Base-by-base conservation (phyloP, 2,329 filamentous ascomycete species). In the Pezicula carpinea region DNA sequence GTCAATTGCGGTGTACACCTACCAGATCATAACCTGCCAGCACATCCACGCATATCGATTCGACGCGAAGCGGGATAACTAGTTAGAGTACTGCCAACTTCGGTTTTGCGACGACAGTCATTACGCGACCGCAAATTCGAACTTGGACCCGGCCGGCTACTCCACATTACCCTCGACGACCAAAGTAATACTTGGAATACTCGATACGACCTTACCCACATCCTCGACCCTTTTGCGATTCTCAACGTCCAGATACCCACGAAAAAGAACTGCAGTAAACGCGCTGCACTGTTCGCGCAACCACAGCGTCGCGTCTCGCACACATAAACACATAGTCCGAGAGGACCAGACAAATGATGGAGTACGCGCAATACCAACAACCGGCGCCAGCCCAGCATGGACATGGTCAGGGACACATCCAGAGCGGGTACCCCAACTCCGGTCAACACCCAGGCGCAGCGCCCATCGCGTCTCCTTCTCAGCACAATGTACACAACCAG, bases 301-400 rank as follows among this genome's bases (percentile, higher is more conserved):
- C 38, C 26, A 45, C 40, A 47, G 26, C n/a, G 22, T 39, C 38
- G 35, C 40, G 32, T 32, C 44, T 51, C 48, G 59, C 61, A 59
- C 58, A 46, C 54, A 58, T 51, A 50, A 48, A 55, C n/a, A n/a
- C n/a, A 51, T 49, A 52, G 52, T 57, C 58, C 57, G 59, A 48
- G 15, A 52, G 41, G 53, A 58, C 55, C 58, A 55, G 55, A 60
- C 63, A 55, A 62, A 85, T 77, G 71, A 87, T 88, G 84, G 84
- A 87, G 70, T 87, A 87, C 74, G 79, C 81, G 67, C 80, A 84
- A 70, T 86, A 87, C 65, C 80, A 83, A 63, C 82, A 82, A 68
- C 74, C 79, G 59, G 53, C 61, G 52, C 71, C 71, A 60, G 69
- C 64, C 66, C 83, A 85, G 68, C 80, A 80, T 65, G 73, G 79